phyloP scores from a whole-genome alignment of 306 rosid genomes.

The Prunus campanulata region DNA sequence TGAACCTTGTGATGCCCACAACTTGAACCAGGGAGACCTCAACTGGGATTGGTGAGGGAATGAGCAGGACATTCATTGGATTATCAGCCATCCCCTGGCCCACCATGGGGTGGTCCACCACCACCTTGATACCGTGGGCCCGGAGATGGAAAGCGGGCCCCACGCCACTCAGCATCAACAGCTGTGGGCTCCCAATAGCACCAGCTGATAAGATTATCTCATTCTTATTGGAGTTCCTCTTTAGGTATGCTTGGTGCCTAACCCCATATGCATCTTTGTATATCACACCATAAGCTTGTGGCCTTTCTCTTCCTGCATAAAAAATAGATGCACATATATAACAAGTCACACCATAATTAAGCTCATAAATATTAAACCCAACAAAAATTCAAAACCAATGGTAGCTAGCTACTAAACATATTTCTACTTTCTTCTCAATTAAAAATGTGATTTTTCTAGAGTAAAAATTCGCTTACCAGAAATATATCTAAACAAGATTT shows the following conservation, averaged over 20 bases:
- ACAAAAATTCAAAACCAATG: too few relatives aligned
- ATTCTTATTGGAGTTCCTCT: conserved; percentile 26
- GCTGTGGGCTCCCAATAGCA: conserved; percentile 74
- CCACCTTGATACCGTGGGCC: conserved; percentile 48
- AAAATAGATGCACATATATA: neutral
- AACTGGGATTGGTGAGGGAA: conserved; percentile 73
- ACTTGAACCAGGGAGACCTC: conserved; percentile 62
- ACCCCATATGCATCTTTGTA: conserved; percentile 54
- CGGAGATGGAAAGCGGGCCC: conserved; percentile 64
- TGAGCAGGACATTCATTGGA: conserved; percentile 53
- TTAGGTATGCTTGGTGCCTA: conserved; percentile 45
- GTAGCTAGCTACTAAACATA: neutral
- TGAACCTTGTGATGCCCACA: conserved; percentile 61
- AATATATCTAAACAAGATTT: conserved; percentile 42
- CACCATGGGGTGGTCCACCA: conserved; percentile 59
- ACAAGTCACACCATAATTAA: neutral
- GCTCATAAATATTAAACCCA: neutral
- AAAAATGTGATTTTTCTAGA: neutral
- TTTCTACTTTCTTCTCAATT: too few relatives aligned
- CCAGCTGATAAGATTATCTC: conserved; percentile 69
- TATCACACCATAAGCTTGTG: conserved; percentile 64
- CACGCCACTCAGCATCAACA: conserved; percentile 68
- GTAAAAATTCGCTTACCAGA: conserved; percentile 28
- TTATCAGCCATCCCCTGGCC: conserved; percentile 82
- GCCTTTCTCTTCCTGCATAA: conserved; percentile 38